phyloP scores from a whole-genome alignment of 371 early-diverging fungal species.

The Lichtheimia corymbifera region DNA sequence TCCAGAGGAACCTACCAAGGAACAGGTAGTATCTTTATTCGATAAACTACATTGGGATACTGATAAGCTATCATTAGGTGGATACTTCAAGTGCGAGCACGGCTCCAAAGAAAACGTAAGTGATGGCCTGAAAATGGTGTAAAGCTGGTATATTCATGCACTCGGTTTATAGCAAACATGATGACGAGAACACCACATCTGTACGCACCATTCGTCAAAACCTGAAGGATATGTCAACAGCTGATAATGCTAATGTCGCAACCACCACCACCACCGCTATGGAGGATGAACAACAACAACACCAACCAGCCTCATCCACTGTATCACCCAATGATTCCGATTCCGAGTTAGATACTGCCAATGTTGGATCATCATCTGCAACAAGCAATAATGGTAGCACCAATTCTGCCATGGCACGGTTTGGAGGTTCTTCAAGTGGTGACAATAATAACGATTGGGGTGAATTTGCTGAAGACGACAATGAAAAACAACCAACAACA shows the following conservation, averaged over 20 bases:
- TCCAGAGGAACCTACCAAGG: constrained; percentile 22
- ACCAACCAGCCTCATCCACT: too few relatives aligned
- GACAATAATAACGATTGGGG: constrained; percentile 40
- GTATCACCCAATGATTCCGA: too few relatives aligned
- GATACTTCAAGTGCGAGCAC: constrained; percentile 19
- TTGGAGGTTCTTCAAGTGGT: constrained; percentile 20
- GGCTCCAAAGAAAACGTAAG: constrained; percentile 46
- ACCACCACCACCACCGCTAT: constrained; percentile 1
- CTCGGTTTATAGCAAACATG: constrained; percentile 29
- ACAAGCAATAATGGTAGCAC: neutral
- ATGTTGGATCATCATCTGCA: neutral
- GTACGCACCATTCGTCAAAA: constrained; percentile 45
- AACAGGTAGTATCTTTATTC: constrained; percentile 15
- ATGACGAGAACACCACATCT: constrained; percentile 30
- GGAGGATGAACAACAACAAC: constrained; percentile 1
- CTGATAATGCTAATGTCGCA: constrained; percentile 24
- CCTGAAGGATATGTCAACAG: constrained; percentile 48
- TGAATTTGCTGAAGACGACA: constrained; percentile 43
- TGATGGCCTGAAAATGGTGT: too few relatives aligned
- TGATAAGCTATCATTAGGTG: constrained; percentile 7
- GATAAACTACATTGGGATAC: neutral
- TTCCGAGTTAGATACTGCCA: too few relatives aligned
- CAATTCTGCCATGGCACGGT: constrained; percentile 19
- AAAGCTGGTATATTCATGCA: too few relatives aligned
- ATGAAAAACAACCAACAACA: constrained; percentile 6